Conservation (phyloP, 805 yeast species). For the Wickerhamomyces pijperi region DNA sequence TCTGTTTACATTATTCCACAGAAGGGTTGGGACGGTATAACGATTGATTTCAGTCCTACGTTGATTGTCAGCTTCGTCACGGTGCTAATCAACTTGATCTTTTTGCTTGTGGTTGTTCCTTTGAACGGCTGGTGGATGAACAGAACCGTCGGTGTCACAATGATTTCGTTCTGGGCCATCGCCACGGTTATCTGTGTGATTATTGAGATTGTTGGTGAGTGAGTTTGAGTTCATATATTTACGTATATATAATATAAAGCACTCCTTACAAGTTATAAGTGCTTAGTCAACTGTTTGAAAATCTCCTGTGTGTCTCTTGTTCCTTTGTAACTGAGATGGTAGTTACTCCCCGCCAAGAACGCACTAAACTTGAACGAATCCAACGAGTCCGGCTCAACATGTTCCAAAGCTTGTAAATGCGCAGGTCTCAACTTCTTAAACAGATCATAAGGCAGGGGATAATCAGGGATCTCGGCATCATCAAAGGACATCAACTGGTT, state of each 20-base stretch:
- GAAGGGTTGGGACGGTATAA: constrained; percentile 13
- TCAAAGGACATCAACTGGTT: constrained; percentile 5
- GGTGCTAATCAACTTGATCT: constrained; percentile 26
- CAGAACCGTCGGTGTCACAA: constrained; percentile 25
- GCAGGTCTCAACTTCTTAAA: constrained; percentile 10
- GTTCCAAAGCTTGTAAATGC: not conserved
- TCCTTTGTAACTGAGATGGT: constrained; percentile 9
- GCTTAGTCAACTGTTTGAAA: constrained; percentile 3
- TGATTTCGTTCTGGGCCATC: constrained; percentile 16
- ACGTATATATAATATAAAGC: no score
- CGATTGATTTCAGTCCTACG: constrained; percentile 27
- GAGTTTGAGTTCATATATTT: no score
- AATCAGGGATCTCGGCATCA: constrained; percentile 9
- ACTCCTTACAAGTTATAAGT: no score
- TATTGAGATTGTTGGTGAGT: constrained; percentile 6
- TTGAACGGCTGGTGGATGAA: constrained; percentile 34
- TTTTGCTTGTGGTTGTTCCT: constrained; percentile 31
- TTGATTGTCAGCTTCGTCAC: constrained; percentile 28
- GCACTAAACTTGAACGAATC: constrained; percentile 4
- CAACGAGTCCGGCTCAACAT: not conserved
- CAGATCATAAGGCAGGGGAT: constrained; percentile 17
- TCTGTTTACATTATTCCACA: constrained; percentile 35
- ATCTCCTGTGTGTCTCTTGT: constrained; percentile 9
- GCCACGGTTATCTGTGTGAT: constrained; percentile 16
- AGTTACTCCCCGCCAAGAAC: constrained; percentile 11